These are phyloP conservation scores for Xylaria multiplex DNA, from an alignment of 2,329 filamentous ascomycete genomes.

Conservation along the genomic window DNA sequence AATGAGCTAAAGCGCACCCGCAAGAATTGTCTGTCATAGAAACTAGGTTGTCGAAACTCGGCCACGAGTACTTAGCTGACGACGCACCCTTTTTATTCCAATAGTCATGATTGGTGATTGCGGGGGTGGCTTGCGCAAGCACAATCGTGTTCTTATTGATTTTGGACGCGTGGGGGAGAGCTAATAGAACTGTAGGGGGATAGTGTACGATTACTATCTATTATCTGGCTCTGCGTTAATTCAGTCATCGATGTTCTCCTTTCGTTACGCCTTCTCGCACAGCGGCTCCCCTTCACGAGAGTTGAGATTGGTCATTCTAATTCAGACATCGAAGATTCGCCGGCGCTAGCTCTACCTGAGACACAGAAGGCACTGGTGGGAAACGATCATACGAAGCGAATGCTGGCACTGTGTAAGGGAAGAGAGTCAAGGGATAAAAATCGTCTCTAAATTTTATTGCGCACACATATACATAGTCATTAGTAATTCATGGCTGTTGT, in stretches of 20 bases:
- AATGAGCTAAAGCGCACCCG: neutral
- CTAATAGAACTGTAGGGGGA: neutral
- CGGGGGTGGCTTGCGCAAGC: neutral
- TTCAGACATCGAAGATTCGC: neutral
- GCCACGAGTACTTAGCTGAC: neutral
- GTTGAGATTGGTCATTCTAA: neutral
- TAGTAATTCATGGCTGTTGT: neutral
- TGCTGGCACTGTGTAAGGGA: neutral
- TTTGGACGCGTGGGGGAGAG: neutral
- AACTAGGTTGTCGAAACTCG: neutral
- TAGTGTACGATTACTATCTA: neutral
- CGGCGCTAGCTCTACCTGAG: neutral
- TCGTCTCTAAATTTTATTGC: no score
- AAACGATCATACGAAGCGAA: no score
- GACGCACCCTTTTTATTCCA: neutral
- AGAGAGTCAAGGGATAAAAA: neutral
- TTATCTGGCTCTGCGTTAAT: neutral
- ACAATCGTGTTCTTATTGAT: neutral
- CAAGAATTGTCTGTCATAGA: neutral
- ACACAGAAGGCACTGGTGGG: no score
- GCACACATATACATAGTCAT: neutral
- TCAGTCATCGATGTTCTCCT: neutral
- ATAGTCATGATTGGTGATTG: constrained; percentile 12
- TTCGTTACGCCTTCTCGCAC: no score
- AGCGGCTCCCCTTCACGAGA: neutral